Base-by-base conservation (phyloP, 495 filamentous ascomycete genomes). In the Talaromyces trachyspermus region DNA sequence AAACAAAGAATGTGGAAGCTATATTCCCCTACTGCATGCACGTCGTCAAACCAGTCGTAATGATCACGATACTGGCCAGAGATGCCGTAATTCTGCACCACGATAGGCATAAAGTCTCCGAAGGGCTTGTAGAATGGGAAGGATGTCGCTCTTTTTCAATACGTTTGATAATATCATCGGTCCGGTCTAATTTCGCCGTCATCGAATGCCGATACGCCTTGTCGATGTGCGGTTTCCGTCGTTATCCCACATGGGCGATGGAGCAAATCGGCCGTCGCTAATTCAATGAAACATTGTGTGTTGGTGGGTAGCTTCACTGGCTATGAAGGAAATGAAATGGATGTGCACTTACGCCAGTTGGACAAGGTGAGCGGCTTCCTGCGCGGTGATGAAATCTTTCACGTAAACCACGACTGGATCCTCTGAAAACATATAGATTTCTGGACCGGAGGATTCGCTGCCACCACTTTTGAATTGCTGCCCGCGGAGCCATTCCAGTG, bases 1-100 rank as follows among this genome's bases (percentile, higher is more conserved):
- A 42, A 14, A 27, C 39, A 12, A 42, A 42, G 8, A 42, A 42
- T 15, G 39, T 42, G 15, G 39, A 42, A 42, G 39, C 39, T n/a
- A 42, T 42, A 42, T 42, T 42, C 15, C 39, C 39, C 39, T 3
- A 42, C 39, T 7, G 39, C 39, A 14, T 46, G 43, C 6, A 20
- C 30, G 4, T 42, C n/a, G 18, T 57, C 37, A 46, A 77, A 80
- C 76, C 76, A 80, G 61, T 80, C 76, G 14, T 71, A 76, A 60
- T 80, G 76, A 53, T 68, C 69, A 45, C 72, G 65, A 58, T 75
- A 80, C 35, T 60, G 63, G 53, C 78, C 65, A 15, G 65, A 63
- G 10, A 59, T 53, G 17, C 51, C 65, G 55, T 80, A 42, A 11
- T 42, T 42, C 24, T 42, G 39, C n/a, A 42, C 39, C 39, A 42